Evolutionary conservation across 2,329 filamentous ascomycete species (phyloP), one percentile per base, ranked within the genome.

Genomic region (Hirsutella minnesotensis): DNA sequence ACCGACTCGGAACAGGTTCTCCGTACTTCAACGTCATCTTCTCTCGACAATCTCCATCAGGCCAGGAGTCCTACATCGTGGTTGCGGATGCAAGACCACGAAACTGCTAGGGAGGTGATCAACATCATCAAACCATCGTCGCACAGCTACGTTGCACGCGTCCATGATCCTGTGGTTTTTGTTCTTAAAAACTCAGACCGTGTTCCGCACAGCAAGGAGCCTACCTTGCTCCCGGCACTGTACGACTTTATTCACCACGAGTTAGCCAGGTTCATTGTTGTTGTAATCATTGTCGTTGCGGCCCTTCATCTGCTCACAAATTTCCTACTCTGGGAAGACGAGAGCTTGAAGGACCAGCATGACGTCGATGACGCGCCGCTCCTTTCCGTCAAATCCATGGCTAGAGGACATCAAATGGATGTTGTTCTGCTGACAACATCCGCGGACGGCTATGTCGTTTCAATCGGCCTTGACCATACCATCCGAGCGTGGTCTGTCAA

Each of bases 31-130:
- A 56, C 55, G 35, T 47, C 51, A 4, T 58, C 72, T 2, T 56
- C 73, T 3, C 67, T 78, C 2, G 68, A 79, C 10, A 71, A 75
- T 19, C 73, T 88, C 46, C 81, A 89, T 53, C 83, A 86, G 55
- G 83, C 82, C 3, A 71, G 84, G 46, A 84, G 79, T n/a, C 84
- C 82, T 1, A 78, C 73, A 4, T 82, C 84, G 15, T 90, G 85
- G 85, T 67, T 89, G 40, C 73, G 75, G 21, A 69, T 87, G 44
- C 85, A 89, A 57, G 84, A 89, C 51, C 83, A 87, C 51, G 81
- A 86, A 53, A 87, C 83, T 1, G 84, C 83, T 3, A 75, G 74
- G 31, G 85, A 89, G 54, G 73, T 89, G 15, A 86, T 89, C 56
- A 72, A 77, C n/a, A 74, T 84, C 27, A 73, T 88, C 51, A 87